Evolutionary conservation across 306 rosid genomes (phyloP), one percentile per base, ranked within the genome.

Genomic region (Inga leiocalycina): DNA sequence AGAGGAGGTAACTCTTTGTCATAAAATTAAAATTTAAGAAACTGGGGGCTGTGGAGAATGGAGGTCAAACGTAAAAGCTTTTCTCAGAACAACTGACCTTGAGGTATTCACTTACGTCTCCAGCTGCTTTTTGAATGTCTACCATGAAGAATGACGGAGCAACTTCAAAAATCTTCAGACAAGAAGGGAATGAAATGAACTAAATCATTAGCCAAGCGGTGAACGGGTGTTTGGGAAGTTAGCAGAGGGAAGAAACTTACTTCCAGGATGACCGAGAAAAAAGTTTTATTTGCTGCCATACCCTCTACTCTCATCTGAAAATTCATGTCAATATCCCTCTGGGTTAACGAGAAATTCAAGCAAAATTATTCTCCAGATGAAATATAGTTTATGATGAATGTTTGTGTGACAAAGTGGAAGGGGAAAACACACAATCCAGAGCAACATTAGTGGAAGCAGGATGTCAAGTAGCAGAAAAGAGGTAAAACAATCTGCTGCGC

Each of bases 251-350:
- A 73, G 69, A 79, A 80, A 80, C 93, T 87, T 87, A 94, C 98
- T 85, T 93, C 96, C 82, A 94, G 89, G 48, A 92, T 94, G 75
- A 94, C 95, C 27, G 98, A 94, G 87, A 93, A 90, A 86, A 88
- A 87, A 49, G 88, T 70, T 78, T 94, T 89, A 52, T 83, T 86
- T 66, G 89, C 82, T 10, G 97, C 88, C 74, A 85, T 86, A 65
- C 97, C 96, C 87, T 94, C 98, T 78, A 94, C 94, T 90, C 98
- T 91, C 98, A 94, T 94, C 98, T 92, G 94, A 76, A 76, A 89
- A 70, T 85, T 81, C 35, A 87, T 24, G 67, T 34, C 37, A 82
- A 57, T 6, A n/a, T 77, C n/a, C 7, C 71, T 56, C 77, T 41
- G 71, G 71, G 39, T 78, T 77, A 70, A 35, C 57, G 22, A 72